Evolutionary conservation across 2,329 filamentous ascomycete genomes (phyloP).

Genomic region (Cladosporium sp.): DNA sequence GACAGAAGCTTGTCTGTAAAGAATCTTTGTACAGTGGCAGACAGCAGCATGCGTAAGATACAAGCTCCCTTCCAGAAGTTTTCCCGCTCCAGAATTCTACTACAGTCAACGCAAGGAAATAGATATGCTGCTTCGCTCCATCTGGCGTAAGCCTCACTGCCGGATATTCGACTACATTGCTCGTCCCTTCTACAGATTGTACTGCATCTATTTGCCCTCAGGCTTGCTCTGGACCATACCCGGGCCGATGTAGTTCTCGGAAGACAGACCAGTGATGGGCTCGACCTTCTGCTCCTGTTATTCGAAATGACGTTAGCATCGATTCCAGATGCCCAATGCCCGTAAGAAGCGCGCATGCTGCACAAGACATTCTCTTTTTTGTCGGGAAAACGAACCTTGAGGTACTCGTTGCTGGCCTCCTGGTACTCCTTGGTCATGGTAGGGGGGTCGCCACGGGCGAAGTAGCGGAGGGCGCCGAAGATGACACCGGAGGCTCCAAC

Average conservation of each 20-base stretch:
- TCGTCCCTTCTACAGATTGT: conserved; percentile 1
- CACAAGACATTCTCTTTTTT: background rate
- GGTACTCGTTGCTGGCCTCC: conserved; percentile 87
- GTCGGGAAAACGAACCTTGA: conserved; percentile 63
- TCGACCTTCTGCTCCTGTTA: conserved; percentile 73
- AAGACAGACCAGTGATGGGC: conserved; percentile 76
- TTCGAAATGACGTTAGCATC: conserved; percentile 13
- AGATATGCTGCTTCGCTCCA: background rate
- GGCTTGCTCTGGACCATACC: conserved; percentile 60
- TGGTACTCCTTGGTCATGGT: conserved; percentile 98
- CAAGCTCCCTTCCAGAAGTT: background rate
- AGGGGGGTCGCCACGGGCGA: conserved; percentile 65
- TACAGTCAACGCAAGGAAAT: conserved; percentile 11
- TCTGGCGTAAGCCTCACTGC: background rate
- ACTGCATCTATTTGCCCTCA: conserved; percentile 16
- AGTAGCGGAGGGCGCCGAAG: conserved; percentile 66
- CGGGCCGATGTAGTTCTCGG: conserved; percentile 69
- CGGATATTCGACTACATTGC: conserved; percentile 12
- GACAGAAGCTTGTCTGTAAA: conserved; percentile 1
- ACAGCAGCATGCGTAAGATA: conserved; percentile 12
- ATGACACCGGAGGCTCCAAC: conserved; percentile 60
- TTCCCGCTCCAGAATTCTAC: conserved; percentile 6
- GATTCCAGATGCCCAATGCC: background rate
- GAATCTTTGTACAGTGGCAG: conserved; percentile 12
- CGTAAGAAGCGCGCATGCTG: conserved; percentile 7